A percentile compares a stretch with the other conserved stretches of the same genome.
Conservation (phyloP, 2,329 filamentous ascomycete species). For the Helicocarpus griseus region DNA sequence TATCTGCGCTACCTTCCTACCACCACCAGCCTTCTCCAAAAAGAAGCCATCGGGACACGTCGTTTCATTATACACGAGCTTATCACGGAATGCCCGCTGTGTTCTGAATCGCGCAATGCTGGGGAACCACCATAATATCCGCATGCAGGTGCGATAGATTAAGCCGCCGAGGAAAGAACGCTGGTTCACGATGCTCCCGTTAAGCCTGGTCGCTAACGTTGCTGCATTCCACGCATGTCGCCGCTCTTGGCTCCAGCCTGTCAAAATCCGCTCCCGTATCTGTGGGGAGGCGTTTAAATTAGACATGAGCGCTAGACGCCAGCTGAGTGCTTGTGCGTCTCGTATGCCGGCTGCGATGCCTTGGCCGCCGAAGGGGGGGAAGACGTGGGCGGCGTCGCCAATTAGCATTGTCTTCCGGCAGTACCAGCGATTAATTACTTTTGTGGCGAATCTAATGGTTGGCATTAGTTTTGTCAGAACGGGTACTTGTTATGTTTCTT, state of each 20-base stretch:
- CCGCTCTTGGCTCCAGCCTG: not conserved
- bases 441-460: not conserved
- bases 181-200: not conserved
- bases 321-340: not conserved
- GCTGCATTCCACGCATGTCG: not conserved
- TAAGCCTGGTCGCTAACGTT: not conserved
- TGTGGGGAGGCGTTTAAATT: not conserved
- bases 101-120: not conserved
- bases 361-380: slow-evolving; percentile 19
- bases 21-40: not conserved
- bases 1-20: not conserved
- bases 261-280: not conserved
- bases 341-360: slow-evolving; percentile 3
- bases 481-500: not conserved
- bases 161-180: not conserved
- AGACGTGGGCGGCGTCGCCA: slow-evolving; percentile 22
- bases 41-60: not conserved
- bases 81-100: not conserved
- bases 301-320: not conserved
- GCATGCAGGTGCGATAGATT: not conserved
- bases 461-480: no score
- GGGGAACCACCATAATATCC: not conserved
- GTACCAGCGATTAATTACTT: not conserved
- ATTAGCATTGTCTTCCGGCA: slow-evolving; percentile 8
- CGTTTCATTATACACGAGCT: not conserved